A percentile compares a stretch with the other conserved stretches of the same genome.
Evolutionary conservation across 257 asterid species (phyloP).

Genomic region (Eustoma russellianum): DNA sequence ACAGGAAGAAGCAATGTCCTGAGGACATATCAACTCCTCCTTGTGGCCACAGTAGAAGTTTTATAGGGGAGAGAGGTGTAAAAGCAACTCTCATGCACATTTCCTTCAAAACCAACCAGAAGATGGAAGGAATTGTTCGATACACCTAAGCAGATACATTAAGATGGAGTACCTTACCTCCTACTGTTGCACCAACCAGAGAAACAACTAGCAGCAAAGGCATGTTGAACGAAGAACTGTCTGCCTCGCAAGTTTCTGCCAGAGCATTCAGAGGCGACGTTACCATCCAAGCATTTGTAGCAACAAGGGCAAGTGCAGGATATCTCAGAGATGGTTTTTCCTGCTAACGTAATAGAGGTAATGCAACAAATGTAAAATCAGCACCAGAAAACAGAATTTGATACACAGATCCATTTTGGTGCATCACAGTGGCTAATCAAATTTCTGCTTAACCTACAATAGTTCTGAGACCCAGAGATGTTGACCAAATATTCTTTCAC

Average conservation of each 20-base stretch:
- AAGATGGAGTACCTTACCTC: constrained; percentile 43
- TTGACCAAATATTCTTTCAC: no score
- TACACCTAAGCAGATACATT: neutral
- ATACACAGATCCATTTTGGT: neutral
- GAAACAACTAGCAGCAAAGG: constrained; percentile 82
- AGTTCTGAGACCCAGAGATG: no score
- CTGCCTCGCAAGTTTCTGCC: constrained; percentile 84
- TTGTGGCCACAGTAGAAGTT: neutral
- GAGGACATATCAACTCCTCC: no score
- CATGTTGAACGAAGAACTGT: constrained; percentile 49
- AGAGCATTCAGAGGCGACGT: constrained; percentile 60
- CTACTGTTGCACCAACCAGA: constrained; percentile 90
- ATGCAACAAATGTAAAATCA: constrained; percentile 4
- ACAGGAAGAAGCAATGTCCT: no score
- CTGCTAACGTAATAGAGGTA: constrained; percentile 27
- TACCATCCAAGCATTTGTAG: constrained; percentile 47
- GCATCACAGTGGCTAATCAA: neutral
- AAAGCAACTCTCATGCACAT: neutral
- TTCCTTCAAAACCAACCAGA: neutral
- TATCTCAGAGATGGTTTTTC: constrained; percentile 23
- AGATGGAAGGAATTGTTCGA: neutral
- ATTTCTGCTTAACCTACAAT: no score
- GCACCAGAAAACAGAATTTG: no score
- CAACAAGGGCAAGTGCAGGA: constrained; percentile 31
- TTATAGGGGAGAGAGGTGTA: neutral